Conservation (phyloP, 2,329 filamentous ascomycete species). For the Pseudogymnoascus sp. region DNA sequence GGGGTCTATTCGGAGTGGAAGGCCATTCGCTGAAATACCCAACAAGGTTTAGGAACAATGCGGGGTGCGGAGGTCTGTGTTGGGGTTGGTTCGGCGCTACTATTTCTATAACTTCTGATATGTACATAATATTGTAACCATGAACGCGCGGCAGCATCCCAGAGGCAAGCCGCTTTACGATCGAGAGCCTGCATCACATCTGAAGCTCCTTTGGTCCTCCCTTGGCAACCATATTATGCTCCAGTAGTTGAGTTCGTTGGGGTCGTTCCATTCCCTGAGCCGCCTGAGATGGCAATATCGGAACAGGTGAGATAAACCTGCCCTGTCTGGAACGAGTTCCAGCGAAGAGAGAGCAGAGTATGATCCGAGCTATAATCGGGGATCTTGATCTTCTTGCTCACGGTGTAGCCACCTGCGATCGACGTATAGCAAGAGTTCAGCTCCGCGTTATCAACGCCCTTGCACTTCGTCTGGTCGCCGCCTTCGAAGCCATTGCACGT, state of each 20-base stretch:
- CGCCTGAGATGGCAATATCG: conserved; percentile 38
- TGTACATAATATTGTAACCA: background rate
- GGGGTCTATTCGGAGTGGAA: too few species aligned
- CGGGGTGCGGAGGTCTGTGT: too few species aligned
- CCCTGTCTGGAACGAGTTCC: conserved; percentile 47
- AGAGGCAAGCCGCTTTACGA: background rate
- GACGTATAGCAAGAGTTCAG: conserved; percentile 41
- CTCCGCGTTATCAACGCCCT: conserved; percentile 32
- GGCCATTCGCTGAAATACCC: too few species aligned
- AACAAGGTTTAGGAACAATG: too few species aligned
- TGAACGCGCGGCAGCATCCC: background rate
- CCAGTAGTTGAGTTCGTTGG: background rate
- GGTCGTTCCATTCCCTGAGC: background rate
- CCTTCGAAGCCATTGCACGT: conserved; percentile 41
- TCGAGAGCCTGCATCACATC: background rate
- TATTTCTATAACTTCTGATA: background rate
- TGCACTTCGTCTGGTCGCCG: conserved; percentile 30
- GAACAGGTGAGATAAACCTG: conserved; percentile 47
- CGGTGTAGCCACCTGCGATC: conserved; percentile 45
- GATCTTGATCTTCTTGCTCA: conserved; percentile 36
- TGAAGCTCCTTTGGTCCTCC: background rate
- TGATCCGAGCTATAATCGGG: conserved; percentile 36
- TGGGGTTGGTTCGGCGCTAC: too few species aligned
- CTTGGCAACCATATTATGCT: background rate
- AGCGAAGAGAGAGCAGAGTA: conserved; percentile 43